A percentile compares a stretch with the other conserved stretches of the same genome.
Conservation (phyloP, 2,329 filamentous ascomycete species). For the Drechslerella dactyloides region DNA sequence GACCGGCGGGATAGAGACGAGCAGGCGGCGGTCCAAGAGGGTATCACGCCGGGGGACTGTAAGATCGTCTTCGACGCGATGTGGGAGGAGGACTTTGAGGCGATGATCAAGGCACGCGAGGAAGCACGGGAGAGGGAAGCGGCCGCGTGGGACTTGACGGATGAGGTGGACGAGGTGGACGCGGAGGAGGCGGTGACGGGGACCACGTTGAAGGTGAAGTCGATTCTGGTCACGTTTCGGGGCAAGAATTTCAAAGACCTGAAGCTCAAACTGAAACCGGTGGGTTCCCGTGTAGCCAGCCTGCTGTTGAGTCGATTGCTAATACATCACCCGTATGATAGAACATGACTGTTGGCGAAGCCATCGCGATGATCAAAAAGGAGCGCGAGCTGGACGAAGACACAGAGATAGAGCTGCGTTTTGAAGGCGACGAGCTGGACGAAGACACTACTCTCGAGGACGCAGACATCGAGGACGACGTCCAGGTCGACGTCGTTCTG, state of each 20-base stretch:
- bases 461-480: conserved; percentile 81
- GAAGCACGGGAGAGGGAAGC: conserved; percentile 15
- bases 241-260: conserved; percentile 44
- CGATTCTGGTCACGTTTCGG: conserved; percentile 27
- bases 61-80: conserved; percentile 38
- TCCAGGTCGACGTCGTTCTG: conserved; percentile 67
- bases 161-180: conserved; percentile 16
- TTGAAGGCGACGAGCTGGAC: conserved; percentile 58
- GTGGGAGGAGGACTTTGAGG: conserved; percentile 34
- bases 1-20: conserved; percentile 19
- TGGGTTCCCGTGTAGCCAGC: conserved; percentile 3
- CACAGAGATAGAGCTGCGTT: conserved; percentile 36
- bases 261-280: conserved; percentile 41
- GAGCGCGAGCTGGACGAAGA: conserved; percentile 37
- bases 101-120: conserved; percentile 22
- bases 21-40: conserved; percentile 17
- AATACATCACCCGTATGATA: conserved; percentile 1
- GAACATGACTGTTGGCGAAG: conserved; percentile 42
- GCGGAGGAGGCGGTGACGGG: conserved; percentile 35
- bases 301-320: neutral
- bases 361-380: conserved; percentile 24
- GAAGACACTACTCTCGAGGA: conserved; percentile 96
- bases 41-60: conserved; percentile 30
- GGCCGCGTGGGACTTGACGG: conserved; percentile 3
- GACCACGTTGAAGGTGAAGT: conserved; percentile 25